A percentile compares a stretch with the other conserved stretches of the same genome.
These are phyloP conservation scores for Suillus discolor DNA, from an alignment of 768 basidiomycete genomes.

Conservation along the genomic window DNA sequence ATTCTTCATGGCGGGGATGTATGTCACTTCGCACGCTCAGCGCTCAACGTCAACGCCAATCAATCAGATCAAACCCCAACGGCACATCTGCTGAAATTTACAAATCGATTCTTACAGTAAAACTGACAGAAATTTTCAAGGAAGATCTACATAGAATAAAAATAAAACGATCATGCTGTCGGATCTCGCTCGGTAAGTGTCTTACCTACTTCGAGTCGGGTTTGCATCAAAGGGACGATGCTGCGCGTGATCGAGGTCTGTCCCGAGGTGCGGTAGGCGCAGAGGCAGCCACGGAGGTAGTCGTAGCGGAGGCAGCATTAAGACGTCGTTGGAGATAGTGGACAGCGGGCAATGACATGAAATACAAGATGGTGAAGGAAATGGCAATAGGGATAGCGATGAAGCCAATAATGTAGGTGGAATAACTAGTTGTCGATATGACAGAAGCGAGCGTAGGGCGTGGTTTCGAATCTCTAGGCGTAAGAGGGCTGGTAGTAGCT, in stretches of 20 bases:
- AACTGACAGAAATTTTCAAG: not conserved
- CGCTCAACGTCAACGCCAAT: not conserved
- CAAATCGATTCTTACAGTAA: not conserved
- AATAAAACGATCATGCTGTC: not conserved
- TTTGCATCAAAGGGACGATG: not conserved
- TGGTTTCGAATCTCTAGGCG: not conserved
- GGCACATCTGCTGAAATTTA: not conserved
- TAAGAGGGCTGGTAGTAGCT: not conserved
- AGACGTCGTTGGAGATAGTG: not conserved
- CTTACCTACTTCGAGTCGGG: not conserved
- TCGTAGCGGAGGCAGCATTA: not conserved
- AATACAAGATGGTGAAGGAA: not conserved
- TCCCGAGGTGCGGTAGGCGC: not conserved
- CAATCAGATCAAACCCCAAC: not conserved
- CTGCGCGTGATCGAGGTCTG: not conserved
- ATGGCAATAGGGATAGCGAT: not conserved
- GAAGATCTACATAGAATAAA: not conserved
- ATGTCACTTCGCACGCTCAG: not conserved
- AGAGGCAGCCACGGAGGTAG: not conserved
- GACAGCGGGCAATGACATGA: not conserved
- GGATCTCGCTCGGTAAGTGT: not conserved
- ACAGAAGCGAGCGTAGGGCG: not conserved
- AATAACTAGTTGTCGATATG: not conserved
- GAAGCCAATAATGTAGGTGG: not conserved
- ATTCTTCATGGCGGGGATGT: too few relatives aligned